Evolutionary conservation across 1,284 basidiomycete genomes (phyloP).

Genomic region (Trametes polyzona): DNA sequence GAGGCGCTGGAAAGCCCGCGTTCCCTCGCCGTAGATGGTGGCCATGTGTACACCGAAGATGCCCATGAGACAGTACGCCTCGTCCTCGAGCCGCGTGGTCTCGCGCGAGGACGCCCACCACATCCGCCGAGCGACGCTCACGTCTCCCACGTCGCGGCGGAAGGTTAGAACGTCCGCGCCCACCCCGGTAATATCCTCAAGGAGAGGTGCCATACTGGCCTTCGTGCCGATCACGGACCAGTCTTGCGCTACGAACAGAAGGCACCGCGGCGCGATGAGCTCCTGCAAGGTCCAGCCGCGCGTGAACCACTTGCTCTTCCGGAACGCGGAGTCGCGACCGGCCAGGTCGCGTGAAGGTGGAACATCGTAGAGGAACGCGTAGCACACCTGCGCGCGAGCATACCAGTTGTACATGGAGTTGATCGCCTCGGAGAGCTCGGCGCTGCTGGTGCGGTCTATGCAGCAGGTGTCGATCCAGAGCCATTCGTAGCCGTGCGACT

Average conservation of each 20-base stretch:
- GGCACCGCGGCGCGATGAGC: constrained; percentile 21
- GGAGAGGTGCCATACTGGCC: constrained; percentile 17
- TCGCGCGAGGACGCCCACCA: constrained; percentile 19
- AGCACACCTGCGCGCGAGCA: constrained; percentile 5
- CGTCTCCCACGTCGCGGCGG: constrained; percentile 14
- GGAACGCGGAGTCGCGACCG: background rate
- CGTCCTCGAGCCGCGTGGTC: constrained; percentile 22
- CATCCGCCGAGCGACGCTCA: constrained; percentile 25
- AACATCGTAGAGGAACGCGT: constrained; percentile 4
- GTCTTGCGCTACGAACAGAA: constrained; percentile 19
- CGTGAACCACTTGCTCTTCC: constrained; percentile 22
- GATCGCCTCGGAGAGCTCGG: no score
- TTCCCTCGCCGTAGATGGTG: constrained; percentile 23
- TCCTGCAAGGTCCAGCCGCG: constrained; percentile 25
- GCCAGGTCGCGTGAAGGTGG: background rate
- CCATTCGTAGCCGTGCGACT: constrained; percentile 22
- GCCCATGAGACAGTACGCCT: constrained; percentile 25
- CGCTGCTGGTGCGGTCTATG: constrained; percentile 24
- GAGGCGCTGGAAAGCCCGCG: constrained; percentile 17
- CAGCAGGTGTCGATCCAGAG: constrained; percentile 28
- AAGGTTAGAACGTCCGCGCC: constrained; percentile 23
- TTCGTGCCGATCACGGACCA: constrained; percentile 22
- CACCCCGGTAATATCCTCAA: constrained; percentile 22
- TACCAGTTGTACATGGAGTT: no score
- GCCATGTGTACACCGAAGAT: constrained; percentile 24